Evolutionary conservation across 306 rosid genomes (phyloP).

Genomic region (Trichosanthes truncata): DNA sequence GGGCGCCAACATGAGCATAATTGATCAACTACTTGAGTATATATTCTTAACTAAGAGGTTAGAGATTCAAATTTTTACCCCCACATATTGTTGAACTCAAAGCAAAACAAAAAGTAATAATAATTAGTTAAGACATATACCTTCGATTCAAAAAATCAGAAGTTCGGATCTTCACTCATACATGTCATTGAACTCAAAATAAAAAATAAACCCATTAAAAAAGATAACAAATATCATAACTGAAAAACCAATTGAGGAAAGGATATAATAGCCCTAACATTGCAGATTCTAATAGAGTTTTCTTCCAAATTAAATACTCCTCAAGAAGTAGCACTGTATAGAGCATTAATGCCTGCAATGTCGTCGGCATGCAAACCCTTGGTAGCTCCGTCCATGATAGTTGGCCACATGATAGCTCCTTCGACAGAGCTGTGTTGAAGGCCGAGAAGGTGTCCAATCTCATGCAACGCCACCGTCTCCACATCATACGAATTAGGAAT

Average conservation of each 20-base stretch:
- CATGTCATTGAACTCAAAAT: too few species aligned
- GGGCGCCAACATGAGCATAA: too few species aligned
- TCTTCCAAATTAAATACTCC: neutral
- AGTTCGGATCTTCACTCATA: too few species aligned
- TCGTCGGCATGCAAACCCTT: slow-evolving; percentile 2
- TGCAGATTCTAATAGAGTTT: neutral
- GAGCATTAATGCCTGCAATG: neutral
- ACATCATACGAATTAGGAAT: neutral
- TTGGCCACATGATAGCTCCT: slow-evolving; percentile 3
- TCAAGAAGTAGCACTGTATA: neutral
- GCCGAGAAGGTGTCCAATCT: slow-evolving; percentile 4
- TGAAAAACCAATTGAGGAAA: neutral
- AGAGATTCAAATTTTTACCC: too few species aligned
- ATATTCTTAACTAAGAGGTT: too few species aligned
- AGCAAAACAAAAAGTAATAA: too few species aligned
- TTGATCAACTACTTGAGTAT: too few species aligned
- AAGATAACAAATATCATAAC: neutral
- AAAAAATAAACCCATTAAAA: too few species aligned
- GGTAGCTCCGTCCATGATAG: neutral
- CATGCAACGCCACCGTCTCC: neutral
- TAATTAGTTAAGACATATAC: too few species aligned
- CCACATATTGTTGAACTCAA: too few species aligned
- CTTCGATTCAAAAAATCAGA: too few species aligned
- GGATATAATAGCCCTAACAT: too few species aligned
- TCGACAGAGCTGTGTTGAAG: neutral